Base-by-base conservation (phyloP, 768 basidiomycete genomes). In the Amanita pallidorosea region DNA sequence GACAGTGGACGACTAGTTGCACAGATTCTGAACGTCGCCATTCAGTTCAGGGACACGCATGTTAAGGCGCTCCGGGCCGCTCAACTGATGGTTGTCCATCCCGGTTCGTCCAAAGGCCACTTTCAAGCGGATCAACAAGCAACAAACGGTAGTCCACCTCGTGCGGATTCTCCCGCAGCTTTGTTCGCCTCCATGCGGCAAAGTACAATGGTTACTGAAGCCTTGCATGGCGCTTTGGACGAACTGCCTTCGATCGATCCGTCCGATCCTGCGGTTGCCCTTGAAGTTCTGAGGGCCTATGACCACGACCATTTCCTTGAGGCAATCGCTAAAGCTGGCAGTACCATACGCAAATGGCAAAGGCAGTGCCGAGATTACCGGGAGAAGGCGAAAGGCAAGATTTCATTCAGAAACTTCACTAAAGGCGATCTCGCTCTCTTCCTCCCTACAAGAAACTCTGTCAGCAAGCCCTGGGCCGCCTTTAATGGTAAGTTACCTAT, bases 401-500 rank as follows among this genome's bases (percentile, higher is more conserved):
- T 99, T 51, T 88, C 94, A 0, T 97, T 97, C 67, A 75, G 91
- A 58, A 95, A 94, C 68, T 98, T 98, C 57, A 74, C 85, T 7
- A 94, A 92, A 63, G 93, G 94, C 8, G 96, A 99, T 67, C 72
- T 99, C 46, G 95, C 94, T 1, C 70, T 99, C 27, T 99, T 99
- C 68, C 71, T 99, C 12, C 96, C 96, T 2, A 99, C 96, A 0
- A 75, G 94, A 43, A 97, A 97, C 65, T 91, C 92, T 25, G 79
- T 89, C 5, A 85, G 87, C 38, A 91, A 88, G 63, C 88, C 91
- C 1, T 99, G 96, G 95, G 96, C 95, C 20, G 96, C 96, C 8
- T 99, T 98, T 69, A 99, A 98, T 66, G 88, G 93, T 92, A 62
- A 58, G 81, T 35, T 7, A 1, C 36, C 0, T 42, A 54, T 45